Conservation (phyloP, 305 asterid genomes). For the Fraxinus paxiana region DNA sequence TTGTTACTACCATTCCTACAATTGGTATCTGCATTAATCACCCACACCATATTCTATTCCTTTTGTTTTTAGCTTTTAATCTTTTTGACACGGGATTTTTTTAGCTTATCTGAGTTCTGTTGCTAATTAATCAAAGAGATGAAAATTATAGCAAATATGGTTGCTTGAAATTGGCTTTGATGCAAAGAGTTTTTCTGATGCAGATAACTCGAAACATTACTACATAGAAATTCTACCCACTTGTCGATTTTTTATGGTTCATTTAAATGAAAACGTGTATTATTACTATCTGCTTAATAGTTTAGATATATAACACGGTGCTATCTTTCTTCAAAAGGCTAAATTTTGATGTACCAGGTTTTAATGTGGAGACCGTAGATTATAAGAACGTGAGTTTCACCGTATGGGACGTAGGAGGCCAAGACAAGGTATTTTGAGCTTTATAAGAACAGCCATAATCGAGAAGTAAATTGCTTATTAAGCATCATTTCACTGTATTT, state of each 20-base stretch:
- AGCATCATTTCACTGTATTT: neutral
- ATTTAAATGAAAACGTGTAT: neutral
- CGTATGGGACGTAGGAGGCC: conserved; percentile 60
- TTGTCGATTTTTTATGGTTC: neutral
- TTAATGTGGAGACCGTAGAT: conserved; percentile 55
- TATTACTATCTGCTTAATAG: neutral
- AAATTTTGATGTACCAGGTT: conserved; percentile 30
- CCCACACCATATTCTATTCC: neutral
- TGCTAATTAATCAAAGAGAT: neutral
- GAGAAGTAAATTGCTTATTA: neutral
- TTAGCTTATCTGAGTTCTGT: neutral
- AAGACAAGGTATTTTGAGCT: conserved; percentile 39
- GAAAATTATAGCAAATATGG: neutral
- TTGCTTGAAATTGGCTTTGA: neutral
- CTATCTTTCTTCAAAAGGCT: neutral
- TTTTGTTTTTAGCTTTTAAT: neutral
- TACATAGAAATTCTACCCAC: neutral
- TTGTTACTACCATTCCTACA: conserved; percentile 51
- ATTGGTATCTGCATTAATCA: conserved; percentile 29
- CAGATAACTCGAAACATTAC: neutral
- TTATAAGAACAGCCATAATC: neutral
- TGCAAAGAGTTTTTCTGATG: neutral
- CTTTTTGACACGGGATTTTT: neutral
- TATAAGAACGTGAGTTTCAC: conserved; percentile 50
- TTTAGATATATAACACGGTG: no score